phyloP scores from a whole-genome alignment of 169 alveolate species.

The Besnoitia besnoiti region DNA sequence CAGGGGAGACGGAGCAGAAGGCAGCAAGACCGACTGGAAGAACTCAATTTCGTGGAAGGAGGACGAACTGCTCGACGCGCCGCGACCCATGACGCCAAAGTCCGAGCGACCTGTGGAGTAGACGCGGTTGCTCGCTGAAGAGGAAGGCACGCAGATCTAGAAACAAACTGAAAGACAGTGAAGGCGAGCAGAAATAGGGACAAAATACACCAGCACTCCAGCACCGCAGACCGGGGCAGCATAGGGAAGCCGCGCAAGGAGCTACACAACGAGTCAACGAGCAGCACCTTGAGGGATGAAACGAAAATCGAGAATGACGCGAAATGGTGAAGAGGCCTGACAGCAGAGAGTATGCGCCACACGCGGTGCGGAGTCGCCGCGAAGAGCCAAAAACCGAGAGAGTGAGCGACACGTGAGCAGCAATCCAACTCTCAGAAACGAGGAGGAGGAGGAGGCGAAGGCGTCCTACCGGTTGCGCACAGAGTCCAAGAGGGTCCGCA shows the following conservation, averaged over 20 bases:
- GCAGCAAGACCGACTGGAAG: background rate
- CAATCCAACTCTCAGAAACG: no score
- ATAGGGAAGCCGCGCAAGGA: no score
- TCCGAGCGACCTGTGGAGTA: background rate
- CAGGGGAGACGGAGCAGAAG: background rate
- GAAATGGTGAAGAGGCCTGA: no score
- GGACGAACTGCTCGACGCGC: background rate
- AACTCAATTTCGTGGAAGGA: background rate
- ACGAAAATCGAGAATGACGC: no score
- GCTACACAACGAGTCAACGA: no score
- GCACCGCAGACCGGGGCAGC: no score
- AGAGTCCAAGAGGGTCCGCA: slow-evolving; percentile 16
- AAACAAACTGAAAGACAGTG: background rate
- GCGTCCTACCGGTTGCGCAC: background rate
- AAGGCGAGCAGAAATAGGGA: no score
- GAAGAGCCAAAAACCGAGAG: background rate
- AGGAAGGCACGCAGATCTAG: background rate
- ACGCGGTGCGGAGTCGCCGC: no score
- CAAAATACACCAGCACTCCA: no score
- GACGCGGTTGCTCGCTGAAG: background rate
- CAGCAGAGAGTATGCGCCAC: no score
- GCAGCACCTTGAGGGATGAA: no score
- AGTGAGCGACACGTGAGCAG: background rate
- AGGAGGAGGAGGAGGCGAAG: background rate
- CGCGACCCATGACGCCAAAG: slow-evolving; percentile 2